Base-by-base conservation (phyloP, 2,329 filamentous ascomycete species). In the Sporothrix humicola region DNA sequence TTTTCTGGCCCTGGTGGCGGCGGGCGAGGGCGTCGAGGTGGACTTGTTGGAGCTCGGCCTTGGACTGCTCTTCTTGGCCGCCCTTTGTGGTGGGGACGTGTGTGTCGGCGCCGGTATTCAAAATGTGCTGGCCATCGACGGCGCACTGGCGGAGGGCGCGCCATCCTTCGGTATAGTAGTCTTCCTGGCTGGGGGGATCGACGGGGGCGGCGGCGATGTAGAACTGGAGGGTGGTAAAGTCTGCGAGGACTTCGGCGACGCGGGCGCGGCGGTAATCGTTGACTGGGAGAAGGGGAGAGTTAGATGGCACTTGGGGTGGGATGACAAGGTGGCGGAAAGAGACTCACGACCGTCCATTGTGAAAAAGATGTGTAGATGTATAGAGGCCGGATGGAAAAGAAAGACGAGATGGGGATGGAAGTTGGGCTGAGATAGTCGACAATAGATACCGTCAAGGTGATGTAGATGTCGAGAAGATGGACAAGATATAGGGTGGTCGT, bases 111-210 rank as follows among this genome's bases (percentile, higher is more conserved):
- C 87, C 88, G 77, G 87, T 89, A 78, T 91, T 88, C 75, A 91
- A 84, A 76, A 91, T 90, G 81, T 90, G 85, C 78, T 90, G 88
- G 7, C 89, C 89, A 77, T 91, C 89, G 58, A 89, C 78, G 69
- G 85, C 83, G 81, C 89, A 91, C 81, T 91, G 89, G 58, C 89
- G 86, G 70, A 91, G 82, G 17, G 85, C 85, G 4, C 86, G 84
- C 88, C 88, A 91, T 26, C 89, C 89, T 76, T 90, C 88, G 13
- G 88, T 89, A 80, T 89, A 87, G 78, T 90, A 89, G 78, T 91
- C 89, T 71, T 87, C 85, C 73, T 83, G 81, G 80, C 89, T 81
- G 3, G 81, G 78, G 8, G 89, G 88, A n/a, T 88, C 84, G 72
- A 84, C 84, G 13, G 87, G 87, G 8, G 83, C 87, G 10, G 85